Percentiles rank a stretch among this genome's conserved stretches.
Evolutionary conservation across 139 green algal genomes (phyloP).

Genomic region (Chlorella sp.): DNA sequence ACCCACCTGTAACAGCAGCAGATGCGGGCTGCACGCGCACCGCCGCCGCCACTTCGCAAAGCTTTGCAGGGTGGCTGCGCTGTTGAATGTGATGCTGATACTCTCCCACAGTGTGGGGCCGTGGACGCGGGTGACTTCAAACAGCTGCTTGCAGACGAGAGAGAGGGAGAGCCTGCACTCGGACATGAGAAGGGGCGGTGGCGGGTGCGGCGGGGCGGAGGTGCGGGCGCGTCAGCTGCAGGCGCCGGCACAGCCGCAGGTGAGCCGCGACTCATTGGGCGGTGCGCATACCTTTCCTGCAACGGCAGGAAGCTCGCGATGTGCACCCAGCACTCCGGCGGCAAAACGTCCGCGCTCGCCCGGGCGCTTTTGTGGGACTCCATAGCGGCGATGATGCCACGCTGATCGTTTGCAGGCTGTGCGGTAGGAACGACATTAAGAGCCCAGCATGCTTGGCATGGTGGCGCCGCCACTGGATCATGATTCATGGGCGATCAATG

Average conservation of each 20-base stretch:
- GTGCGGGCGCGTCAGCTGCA: neutral
- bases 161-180: conserved; percentile 1
- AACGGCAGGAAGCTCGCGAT: neutral
- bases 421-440: too few species aligned
- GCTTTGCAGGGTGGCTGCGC: neutral
- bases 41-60: neutral
- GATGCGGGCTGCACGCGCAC: neutral
- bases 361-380: neutral
- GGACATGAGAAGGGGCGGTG: neutral
- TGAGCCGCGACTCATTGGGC: neutral
- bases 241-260: neutral
- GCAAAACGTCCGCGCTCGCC: neutral
- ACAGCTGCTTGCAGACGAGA: conserved; percentile 23
- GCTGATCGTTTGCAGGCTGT: neutral
- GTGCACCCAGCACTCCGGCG: neutral
- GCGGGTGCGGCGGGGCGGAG: neutral
- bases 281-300: neutral
- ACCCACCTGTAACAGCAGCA: neutral
- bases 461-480: too few species aligned
- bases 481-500: too few species aligned
- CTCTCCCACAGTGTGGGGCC: neutral
- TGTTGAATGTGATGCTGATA: neutral
- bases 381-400: neutral
- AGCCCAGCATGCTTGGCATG: too few species aligned
- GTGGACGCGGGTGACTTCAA: neutral